Evolutionary conservation across 106 monocot genomes (phyloP).

Genomic region (Dactylorhiza incarnata): DNA sequence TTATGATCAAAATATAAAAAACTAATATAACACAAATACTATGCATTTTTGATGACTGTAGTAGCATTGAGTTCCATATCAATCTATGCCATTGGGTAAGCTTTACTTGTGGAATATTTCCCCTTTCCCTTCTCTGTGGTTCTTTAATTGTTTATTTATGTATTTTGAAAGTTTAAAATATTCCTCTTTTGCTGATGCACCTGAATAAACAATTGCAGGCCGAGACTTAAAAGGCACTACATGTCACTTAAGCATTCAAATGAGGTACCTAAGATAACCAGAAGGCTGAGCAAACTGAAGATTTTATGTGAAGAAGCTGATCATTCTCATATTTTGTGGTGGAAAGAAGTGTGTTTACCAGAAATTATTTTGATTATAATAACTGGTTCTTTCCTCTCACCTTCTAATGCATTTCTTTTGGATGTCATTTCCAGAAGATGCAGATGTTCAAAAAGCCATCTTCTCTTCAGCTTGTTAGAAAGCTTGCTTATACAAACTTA

Average conservation of each 20-base stretch:
- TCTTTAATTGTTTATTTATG: not conserved
- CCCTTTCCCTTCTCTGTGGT: conserved; percentile 3
- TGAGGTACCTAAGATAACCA: conserved; percentile 24
- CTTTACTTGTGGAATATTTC: not conserved
- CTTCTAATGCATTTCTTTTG: conserved; percentile 3
- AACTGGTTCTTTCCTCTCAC: not conserved
- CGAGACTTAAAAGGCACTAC: conserved; percentile 24
- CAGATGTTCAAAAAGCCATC: conserved; percentile 83
- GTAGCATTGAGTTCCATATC: too few species aligned
- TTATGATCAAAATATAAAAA: too few species aligned
- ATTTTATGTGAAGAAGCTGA: conserved; percentile 23
- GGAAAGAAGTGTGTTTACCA: conserved; percentile 65
- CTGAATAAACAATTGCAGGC: conserved; percentile 17
- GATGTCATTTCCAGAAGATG: conserved; percentile 53
- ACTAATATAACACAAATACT: too few species aligned
- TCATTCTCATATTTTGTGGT: conserved; percentile 68
- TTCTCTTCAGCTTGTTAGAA: conserved; percentile 59
- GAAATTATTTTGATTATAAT: not conserved
- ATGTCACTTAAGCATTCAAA: conserved; percentile 24
- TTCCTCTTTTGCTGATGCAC: not conserved
- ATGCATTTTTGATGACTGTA: too few species aligned
- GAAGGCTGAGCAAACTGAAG: conserved; percentile 31
- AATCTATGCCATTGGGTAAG: too few species aligned
- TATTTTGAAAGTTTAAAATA: not conserved
- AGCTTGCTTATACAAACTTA: conserved; percentile 67